phyloP scores from a whole-genome alignment of 805 yeast genomes.

The Kluyveromyces dobzhanskii region DNA sequence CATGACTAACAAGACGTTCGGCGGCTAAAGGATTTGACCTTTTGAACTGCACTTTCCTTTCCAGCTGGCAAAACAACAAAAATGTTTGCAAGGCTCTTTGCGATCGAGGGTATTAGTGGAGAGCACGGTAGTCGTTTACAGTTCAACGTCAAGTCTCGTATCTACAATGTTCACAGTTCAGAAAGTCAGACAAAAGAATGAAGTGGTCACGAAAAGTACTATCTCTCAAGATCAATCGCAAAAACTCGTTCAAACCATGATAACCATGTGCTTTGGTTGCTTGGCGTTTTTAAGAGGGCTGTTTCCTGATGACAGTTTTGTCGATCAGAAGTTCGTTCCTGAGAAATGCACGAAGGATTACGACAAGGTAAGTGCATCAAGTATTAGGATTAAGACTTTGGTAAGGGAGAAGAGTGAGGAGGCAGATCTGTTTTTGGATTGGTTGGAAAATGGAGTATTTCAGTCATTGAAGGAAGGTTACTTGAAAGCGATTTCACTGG shows the following conservation, averaged over 20 bases:
- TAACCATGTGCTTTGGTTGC: constrained; percentile 49
- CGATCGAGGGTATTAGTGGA: too few relatives aligned
- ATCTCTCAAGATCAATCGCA: constrained; percentile 35
- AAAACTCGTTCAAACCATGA: constrained; percentile 39
- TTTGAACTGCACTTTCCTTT: too few relatives aligned
- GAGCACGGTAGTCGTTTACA: too few relatives aligned
- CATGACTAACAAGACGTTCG: too few relatives aligned
- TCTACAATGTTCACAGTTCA: constrained; percentile 18
- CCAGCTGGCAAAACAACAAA: too few relatives aligned
- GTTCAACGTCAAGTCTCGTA: too few relatives aligned
- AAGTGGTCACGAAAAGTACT: constrained; percentile 14
- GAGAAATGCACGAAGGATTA: constrained; percentile 26
- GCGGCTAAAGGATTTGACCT: too few relatives aligned
- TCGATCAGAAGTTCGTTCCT: constrained; percentile 39
- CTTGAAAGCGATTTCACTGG: constrained; percentile 38
- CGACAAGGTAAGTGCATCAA: constrained; percentile 17
- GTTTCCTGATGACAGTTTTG: constrained; percentile 47
- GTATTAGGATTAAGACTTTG: constrained; percentile 42
- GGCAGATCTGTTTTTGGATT: constrained; percentile 41
- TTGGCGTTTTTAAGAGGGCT: constrained; percentile 48
- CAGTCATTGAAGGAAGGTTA: constrained; percentile 37
- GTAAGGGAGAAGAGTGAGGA: constrained; percentile 37
- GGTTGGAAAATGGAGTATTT: constrained; percentile 45
- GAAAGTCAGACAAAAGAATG: constrained; percentile 10
- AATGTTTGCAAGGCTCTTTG: too few relatives aligned